Conservation (phyloP, 2,329 filamentous ascomycete species). For the Fusarium aywerte region DNA sequence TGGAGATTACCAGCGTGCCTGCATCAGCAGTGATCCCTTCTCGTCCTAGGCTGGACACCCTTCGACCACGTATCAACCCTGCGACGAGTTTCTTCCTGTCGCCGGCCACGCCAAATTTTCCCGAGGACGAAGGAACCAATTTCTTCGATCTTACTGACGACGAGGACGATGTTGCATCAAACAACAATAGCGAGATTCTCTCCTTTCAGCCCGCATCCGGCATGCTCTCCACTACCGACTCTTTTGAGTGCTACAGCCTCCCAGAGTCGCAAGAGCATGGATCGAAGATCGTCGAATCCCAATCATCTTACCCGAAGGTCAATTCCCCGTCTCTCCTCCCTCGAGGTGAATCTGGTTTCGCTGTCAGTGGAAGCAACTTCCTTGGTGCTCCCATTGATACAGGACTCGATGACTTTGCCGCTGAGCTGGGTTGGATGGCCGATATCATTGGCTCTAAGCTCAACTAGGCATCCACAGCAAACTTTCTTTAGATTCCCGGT, state of each 20-base stretch:
- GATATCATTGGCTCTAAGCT: conserved; percentile 56
- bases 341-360: conserved; percentile 29
- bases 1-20: conserved; percentile 21
- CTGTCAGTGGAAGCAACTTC: conserved; percentile 42
- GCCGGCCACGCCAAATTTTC: conserved; percentile 53
- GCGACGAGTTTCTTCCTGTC: conserved; percentile 48
- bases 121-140: conserved; percentile 56
- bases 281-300: conserved; percentile 32
- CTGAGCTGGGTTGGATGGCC: conserved; percentile 64
- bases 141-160: conserved; percentile 61
- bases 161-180: conserved; percentile 53
- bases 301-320: conserved; percentile 38
- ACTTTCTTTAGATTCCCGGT: conserved; percentile 11
- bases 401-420: conserved; percentile 55
- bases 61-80: conserved; percentile 43
- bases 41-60: conserved; percentile 41
- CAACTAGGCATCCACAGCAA: conserved; percentile 13
- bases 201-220: conserved; percentile 40
- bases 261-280: conserved; percentile 49
- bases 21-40: conserved; percentile 39
- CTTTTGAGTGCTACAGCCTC: conserved; percentile 59
- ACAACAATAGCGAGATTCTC: conserved; percentile 52
- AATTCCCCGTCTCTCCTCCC: conserved; percentile 45
- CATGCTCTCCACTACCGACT: conserved; percentile 28
- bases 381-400: conserved; percentile 52